Evolutionary conservation across 495 filamentous ascomycete genomes (phyloP).

Genomic region (Pyrenopolyporus hunteri): DNA sequence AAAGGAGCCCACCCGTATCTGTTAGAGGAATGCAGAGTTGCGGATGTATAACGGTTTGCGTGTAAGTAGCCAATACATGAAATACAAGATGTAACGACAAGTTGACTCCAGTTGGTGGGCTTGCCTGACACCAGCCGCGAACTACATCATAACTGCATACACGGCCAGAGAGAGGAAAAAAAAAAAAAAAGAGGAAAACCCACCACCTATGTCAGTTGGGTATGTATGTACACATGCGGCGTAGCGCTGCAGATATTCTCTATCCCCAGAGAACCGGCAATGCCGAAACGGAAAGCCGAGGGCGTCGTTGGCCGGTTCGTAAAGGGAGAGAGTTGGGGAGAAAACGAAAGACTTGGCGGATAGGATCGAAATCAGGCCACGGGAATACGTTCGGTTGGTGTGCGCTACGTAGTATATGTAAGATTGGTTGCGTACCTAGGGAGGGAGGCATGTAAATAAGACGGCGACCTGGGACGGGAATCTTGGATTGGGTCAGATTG

Average conservation of each 20-base stretch:
- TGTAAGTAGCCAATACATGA: too few relatives aligned
- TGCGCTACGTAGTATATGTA: background rate
- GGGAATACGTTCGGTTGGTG: background rate
- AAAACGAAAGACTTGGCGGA: slow-evolving; percentile 16
- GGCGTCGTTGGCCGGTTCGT: slow-evolving; percentile 11
- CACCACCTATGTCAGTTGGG: background rate
- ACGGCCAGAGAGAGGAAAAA: too few relatives aligned
- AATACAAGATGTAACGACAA: too few relatives aligned
- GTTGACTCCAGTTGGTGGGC: too few relatives aligned
- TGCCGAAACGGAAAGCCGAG: slow-evolving; percentile 6
- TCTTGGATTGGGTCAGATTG: slow-evolving; percentile 10
- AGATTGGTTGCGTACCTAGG: too few relatives aligned
- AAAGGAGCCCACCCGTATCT: background rate
- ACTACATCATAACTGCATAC: too few relatives aligned
- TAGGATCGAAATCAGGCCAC: slow-evolving; percentile 33
- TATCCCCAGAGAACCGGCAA: slow-evolving; percentile 6
- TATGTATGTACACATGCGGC: slow-evolving; percentile 1
- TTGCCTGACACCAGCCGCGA: too few relatives aligned
- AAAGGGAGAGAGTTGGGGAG: background rate
- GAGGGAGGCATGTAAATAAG: slow-evolving; percentile 17
- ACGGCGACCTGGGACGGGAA: slow-evolving; percentile 22
- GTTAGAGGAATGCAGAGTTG: background rate
- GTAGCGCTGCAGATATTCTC: background rate
- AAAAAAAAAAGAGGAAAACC: too few relatives aligned
- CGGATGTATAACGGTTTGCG: too few relatives aligned